phyloP scores from a whole-genome alignment of 495 filamentous ascomycete genomes.

The Saxispiralis lemnorum region DNA sequence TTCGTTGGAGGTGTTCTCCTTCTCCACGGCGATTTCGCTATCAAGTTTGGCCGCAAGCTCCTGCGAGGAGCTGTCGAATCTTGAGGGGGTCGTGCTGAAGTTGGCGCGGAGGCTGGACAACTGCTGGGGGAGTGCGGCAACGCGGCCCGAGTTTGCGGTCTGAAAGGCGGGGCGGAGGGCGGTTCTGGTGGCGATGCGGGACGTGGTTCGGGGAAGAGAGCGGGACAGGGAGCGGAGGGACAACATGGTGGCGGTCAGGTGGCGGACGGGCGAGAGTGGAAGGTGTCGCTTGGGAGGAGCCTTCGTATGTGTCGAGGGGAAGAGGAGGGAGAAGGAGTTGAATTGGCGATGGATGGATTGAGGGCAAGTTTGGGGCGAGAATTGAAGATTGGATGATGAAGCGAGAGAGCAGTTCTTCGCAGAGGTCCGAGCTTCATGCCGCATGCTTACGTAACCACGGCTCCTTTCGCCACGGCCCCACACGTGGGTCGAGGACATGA shows the following conservation, averaged over 20 bases:
- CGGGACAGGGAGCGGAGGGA: constrained; percentile 12
- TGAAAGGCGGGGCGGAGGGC: constrained; percentile 1
- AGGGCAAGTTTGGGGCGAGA: too few relatives aligned
- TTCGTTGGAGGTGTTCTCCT: constrained; percentile 28
- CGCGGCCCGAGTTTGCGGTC: neutral
- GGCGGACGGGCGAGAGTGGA: too few relatives aligned
- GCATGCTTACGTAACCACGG: too few relatives aligned
- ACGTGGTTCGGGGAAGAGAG: constrained; percentile 8
- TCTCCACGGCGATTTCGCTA: constrained; percentile 55
- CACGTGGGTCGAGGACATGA: too few relatives aligned
- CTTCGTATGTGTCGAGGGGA: too few relatives aligned
- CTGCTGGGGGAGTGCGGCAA: neutral
- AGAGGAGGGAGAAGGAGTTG: too few relatives aligned
- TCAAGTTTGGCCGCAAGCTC: constrained; percentile 61
- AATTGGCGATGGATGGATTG: too few relatives aligned
- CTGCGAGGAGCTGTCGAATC: constrained; percentile 35
- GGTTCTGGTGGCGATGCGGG: constrained; percentile 8
- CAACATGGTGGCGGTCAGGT: constrained; percentile 12
- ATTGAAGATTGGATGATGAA: too few relatives aligned
- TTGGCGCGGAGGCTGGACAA: neutral
- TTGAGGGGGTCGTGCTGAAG: constrained; percentile 9
- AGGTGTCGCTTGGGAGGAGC: too few relatives aligned
- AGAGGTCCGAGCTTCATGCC: too few relatives aligned
- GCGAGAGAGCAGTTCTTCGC: too few relatives aligned
- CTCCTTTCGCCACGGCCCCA: too few relatives aligned